These are phyloP conservation scores for Lactifluus subvellereus DNA, from an alignment of 768 basidiomycete species.

Conservation along the genomic window DNA sequence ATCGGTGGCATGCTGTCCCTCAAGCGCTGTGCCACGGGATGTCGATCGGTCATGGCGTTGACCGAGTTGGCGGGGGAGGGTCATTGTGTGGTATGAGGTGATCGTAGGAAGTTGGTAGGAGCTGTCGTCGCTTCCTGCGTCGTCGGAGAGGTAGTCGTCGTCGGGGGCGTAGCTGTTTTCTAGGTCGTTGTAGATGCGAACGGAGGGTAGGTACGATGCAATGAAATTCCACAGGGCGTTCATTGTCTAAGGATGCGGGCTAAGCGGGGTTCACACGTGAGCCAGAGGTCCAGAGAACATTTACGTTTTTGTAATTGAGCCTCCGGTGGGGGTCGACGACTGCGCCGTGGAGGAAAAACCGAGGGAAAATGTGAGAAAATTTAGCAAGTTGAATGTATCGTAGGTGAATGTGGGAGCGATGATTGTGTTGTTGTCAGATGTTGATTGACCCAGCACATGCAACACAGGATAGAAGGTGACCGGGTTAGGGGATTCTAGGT, in stretches of 20 bases:
- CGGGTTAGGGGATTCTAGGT: conserved; percentile 1
- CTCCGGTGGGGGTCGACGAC: not conserved
- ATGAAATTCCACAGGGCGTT: conserved; percentile 23
- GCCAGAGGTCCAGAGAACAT: conserved; percentile 13
- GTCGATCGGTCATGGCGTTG: conserved; percentile 21
- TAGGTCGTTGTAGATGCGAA: conserved; percentile 21
- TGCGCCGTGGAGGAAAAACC: not conserved
- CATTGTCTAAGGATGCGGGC: conserved; percentile 21
- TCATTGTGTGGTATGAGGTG: conserved; percentile 3
- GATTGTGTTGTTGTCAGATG: conserved; percentile 6
- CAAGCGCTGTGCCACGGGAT: not conserved
- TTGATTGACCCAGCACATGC: conserved; percentile 2
- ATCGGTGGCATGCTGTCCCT: not conserved
- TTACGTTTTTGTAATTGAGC: conserved; percentile 8
- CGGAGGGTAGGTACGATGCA: conserved; percentile 19
- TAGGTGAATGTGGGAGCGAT: conserved; percentile 4
- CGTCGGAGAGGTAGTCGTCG: conserved; percentile 18
- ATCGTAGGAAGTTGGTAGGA: conserved; percentile 22
- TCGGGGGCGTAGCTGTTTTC: conserved; percentile 10
- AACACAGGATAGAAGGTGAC: not conserved
- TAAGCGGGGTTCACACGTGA: conserved; percentile 19
- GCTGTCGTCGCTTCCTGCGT: conserved; percentile 17
- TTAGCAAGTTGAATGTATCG: conserved; percentile 11
- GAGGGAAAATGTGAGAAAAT: not conserved
- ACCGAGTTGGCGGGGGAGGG: conserved; percentile 9